Evolutionary conservation across 164 flowering plant genomes (phyloP).

Genomic region (Akebia trifoliata): DNA sequence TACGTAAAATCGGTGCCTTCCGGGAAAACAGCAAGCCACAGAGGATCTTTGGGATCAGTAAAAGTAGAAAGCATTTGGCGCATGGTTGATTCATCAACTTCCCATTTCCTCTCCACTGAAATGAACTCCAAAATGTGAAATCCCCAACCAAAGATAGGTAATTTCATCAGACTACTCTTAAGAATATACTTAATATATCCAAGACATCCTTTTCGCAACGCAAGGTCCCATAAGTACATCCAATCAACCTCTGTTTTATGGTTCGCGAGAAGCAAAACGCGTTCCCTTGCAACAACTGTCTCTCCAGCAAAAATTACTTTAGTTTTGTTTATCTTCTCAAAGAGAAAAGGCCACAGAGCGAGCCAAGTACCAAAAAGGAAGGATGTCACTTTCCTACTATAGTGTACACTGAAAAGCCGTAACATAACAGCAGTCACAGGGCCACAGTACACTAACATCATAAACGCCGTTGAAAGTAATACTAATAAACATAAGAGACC

Average conservation of each 20-base stretch:
- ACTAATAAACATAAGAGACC: slow-evolving; percentile 68
- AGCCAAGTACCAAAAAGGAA: slow-evolving; percentile 79
- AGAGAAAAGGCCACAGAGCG: slow-evolving; percentile 89
- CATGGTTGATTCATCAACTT: slow-evolving; percentile 62
- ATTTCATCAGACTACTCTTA: slow-evolving; percentile 86
- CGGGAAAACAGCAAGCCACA: slow-evolving; percentile 94
- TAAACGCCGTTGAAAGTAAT: slow-evolving; percentile 66
- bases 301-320: slow-evolving; percentile 81
- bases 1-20: slow-evolving; percentile 99
- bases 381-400: slow-evolving; percentile 62
- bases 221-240: slow-evolving; percentile 99
- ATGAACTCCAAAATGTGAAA: slow-evolving; percentile 87
- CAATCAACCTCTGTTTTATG: slow-evolving; percentile 98
- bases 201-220: slow-evolving; percentile 60
- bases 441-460: slow-evolving; percentile 55
- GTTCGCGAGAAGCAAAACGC: slow-evolving; percentile 80
- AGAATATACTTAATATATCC: slow-evolving; percentile 84
- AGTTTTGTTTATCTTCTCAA: slow-evolving; percentile 87
- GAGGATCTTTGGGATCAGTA: slow-evolving; percentile 56
- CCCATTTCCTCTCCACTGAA: slow-evolving; percentile 87
- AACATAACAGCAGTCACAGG: slow-evolving; percentile 38
- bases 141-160: slow-evolving; percentile 88
- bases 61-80: slow-evolving; percentile 63
- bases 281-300: slow-evolving; percentile 55
- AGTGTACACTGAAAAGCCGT: slow-evolving; percentile 63